phyloP scores from a whole-genome alignment of 495 filamentous ascomycete genomes.

The Daldinia grandis region DNA sequence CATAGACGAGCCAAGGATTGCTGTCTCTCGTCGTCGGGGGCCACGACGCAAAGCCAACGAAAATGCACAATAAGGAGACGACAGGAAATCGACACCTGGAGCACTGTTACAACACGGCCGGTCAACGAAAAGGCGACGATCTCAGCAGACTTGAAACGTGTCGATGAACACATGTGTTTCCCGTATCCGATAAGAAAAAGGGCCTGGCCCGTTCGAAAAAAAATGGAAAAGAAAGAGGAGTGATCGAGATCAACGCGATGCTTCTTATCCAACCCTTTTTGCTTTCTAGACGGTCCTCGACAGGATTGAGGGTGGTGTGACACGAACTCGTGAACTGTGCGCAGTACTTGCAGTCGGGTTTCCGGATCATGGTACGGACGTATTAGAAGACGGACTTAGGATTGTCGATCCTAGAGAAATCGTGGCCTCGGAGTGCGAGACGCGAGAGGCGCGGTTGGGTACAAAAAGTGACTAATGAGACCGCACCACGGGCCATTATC shows the following conservation, averaged over 20 bases:
- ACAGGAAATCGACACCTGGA: conserved; percentile 17
- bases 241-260: not conserved
- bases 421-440: conserved; percentile 18
- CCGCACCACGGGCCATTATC: conserved; percentile 19
- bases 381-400: conserved; percentile 14
- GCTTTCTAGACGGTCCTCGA: conserved; percentile 1
- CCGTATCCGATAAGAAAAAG: conserved; percentile 24
- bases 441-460: conserved; percentile 32
- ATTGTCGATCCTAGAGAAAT: conserved; percentile 26
- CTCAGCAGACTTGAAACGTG: conserved; percentile 9
- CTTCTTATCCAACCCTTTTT: not conserved
- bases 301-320: conserved; percentile 25
- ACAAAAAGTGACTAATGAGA: conserved; percentile 33
- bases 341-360: conserved; percentile 16
- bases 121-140: conserved; percentile 17
- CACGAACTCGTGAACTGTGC: conserved; percentile 37
- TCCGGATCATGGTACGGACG: conserved; percentile 12
- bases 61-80: conserved; percentile 31
- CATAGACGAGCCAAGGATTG: conserved; percentile 24
- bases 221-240: not conserved
- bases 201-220: not conserved
- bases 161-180: conserved; percentile 8
- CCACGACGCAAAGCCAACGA: conserved; percentile 40
- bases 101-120: conserved; percentile 9
- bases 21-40: conserved; percentile 22